Evolutionary conservation across 2,329 filamentous ascomycete genomes (phyloP), one percentile per base, ranked within the genome.

Genomic region (Seiridium unicorne): DNA sequence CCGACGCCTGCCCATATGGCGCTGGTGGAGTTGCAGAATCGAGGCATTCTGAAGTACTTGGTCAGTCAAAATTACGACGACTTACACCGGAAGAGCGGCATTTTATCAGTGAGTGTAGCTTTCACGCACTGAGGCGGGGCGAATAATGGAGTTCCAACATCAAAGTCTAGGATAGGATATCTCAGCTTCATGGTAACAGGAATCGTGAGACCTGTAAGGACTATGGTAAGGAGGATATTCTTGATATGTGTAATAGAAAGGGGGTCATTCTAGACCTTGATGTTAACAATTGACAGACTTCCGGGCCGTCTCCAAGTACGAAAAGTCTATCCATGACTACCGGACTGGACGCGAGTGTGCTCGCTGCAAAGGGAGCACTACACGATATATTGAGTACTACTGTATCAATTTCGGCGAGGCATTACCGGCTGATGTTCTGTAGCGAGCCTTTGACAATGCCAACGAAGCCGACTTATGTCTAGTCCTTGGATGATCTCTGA

Each of bases 1-100:
- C 78, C 79, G 0, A 80, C 78, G 1, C 69, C 71, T 10, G 75
- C 77, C 0, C 78, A 82, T 49, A 81, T 82, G 79, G 78, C 79
- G 0, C 70, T 81, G 1, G 74, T 80, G 0, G 76, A 76, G 55
- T 62, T 81, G 8, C 78, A 81, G 59, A 74, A 76, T 9, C 68
- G 64, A 1, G 76, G 76, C 0, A 62, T 78, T 0, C 42, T 81
- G 49, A 80, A 77, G 56, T 77, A 80, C 60, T 60, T 80, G 3
- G 65, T 80, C 34, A 81, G 77, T 56, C 77, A 81, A 65, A 79
- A 78, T 61, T 79, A 75, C 57, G 76, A 82, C 44, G 79, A 78
- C 0, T 59, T 81, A 18, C 79, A 81, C 56, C 68, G 78, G 18
- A 74, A 71, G 62, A 81, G 78, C 60, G 78, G 79, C 0, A 80